A percentile compares a stretch with the other conserved stretches of the same genome.
These are phyloP conservation scores for Rhizopogon sp. DNA, from an alignment of 768 basidiomycete genomes.

Conservation along the genomic window DNA sequence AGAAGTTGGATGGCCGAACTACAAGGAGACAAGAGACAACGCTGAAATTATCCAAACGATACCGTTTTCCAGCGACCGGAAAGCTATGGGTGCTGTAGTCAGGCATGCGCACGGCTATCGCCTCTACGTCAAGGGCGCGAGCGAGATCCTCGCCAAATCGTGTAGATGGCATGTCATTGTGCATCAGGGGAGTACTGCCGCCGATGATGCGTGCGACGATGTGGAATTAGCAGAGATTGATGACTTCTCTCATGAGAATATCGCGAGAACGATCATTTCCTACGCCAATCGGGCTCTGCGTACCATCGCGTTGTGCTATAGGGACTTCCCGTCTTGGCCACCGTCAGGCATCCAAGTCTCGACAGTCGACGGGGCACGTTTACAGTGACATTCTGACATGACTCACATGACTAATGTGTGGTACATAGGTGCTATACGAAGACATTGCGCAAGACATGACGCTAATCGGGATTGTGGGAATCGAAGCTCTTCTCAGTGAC, in stretches of 20 bases:
- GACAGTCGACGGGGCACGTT: constrained; percentile 49
- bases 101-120: constrained; percentile 65
- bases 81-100: constrained; percentile 92
- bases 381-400: constrained; percentile 1
- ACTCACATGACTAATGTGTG: not conserved
- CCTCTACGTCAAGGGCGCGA: constrained; percentile 87
- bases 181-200: constrained; percentile 12
- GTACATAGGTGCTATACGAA: constrained; percentile 57
- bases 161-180: constrained; percentile 76
- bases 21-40: constrained; percentile 59
- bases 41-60: constrained; percentile 76
- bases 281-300: constrained; percentile 95
- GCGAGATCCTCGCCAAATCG: constrained; percentile 62
- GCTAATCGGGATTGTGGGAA: constrained; percentile 86
- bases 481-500: constrained; percentile 91
- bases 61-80: constrained; percentile 90
- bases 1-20: constrained; percentile 72
- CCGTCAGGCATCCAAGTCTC: constrained; percentile 42
- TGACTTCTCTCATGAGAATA: constrained; percentile 69
- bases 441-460: constrained; percentile 69
- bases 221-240: constrained; percentile 63
- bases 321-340: constrained; percentile 85
- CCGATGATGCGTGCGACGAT: constrained; percentile 9
- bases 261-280: constrained; percentile 90
- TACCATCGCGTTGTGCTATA: constrained; percentile 91